Conservation (phyloP, 139 green algal genomes). For the Closterium sp. region DNA sequence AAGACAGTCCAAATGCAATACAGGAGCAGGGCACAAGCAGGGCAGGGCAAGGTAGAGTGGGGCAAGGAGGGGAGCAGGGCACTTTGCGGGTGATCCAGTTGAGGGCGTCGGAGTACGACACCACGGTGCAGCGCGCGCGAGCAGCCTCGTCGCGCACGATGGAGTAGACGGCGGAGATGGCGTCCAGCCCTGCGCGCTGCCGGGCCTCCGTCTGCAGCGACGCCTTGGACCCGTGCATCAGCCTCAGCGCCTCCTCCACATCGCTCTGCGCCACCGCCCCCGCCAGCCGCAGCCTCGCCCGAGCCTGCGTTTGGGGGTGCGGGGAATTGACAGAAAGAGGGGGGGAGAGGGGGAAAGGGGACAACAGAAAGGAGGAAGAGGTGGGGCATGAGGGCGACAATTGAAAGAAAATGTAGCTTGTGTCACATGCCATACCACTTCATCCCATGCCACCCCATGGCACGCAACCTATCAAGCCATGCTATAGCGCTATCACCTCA, state of each 20-base stretch:
- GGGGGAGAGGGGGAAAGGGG: no score
- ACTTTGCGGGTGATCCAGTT: constrained; percentile 47
- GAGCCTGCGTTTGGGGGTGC: constrained; percentile 64
- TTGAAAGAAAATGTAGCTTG: no score
- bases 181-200: constrained; percentile 24
- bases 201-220: constrained; percentile 57
- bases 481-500: constrained; percentile 42
- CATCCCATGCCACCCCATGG: not conserved
- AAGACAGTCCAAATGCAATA: constrained; percentile 7
- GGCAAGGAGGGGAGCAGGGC: no score
- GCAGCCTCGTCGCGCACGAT: constrained; percentile 47
- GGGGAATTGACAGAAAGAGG: no score
- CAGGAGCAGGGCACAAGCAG: not conserved
- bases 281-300: constrained; percentile 80
- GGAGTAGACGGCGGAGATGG: constrained; percentile 57
- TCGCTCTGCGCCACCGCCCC: constrained; percentile 71
- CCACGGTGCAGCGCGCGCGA: not conserved
- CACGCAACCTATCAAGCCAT: no score
- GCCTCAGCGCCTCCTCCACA: constrained; percentile 89
- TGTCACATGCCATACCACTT: not conserved
- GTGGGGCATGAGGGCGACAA: no score
- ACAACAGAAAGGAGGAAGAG: no score
- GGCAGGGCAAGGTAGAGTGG: not conserved
- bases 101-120: constrained; percentile 45
- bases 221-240: constrained; percentile 92